Percentiles rank a stretch among this genome's conserved stretches.
phyloP scores from a whole-genome alignment of 352 stramenopile species.

The Peronospora farinosa region DNA sequence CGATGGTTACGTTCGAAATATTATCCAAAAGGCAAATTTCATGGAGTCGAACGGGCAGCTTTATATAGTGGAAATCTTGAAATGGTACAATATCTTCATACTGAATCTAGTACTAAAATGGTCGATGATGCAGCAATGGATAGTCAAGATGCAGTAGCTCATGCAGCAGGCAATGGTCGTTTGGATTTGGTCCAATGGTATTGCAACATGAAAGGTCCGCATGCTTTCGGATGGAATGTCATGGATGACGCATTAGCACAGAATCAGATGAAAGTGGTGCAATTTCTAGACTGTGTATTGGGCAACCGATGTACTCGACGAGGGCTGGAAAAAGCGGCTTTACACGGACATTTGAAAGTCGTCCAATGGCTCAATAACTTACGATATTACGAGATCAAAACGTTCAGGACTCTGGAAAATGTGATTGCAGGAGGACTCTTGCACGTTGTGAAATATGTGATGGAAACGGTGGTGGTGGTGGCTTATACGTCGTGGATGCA shows the following conservation, averaged over 20 bases:
- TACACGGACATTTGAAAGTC: conserved; percentile 31
- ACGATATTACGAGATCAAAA: conserved; percentile 34
- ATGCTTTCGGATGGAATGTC: conserved; percentile 35
- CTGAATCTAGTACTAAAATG: conserved; percentile 35
- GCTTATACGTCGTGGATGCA: conserved; percentile 34
- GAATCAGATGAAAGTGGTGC: conserved; percentile 36
- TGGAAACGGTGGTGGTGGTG: conserved; percentile 29
- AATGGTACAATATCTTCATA: conserved; percentile 32
- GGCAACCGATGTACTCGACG: conserved; percentile 40
- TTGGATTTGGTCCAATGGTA: conserved; percentile 37
- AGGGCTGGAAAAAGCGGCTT: conserved; percentile 30
- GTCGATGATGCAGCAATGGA: conserved; percentile 26
- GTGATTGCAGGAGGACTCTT: conserved; percentile 34
- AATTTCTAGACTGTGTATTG: conserved; percentile 26
- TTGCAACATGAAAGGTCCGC: conserved; percentile 34
- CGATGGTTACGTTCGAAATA: conserved; percentile 30
- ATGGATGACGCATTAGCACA: conserved; percentile 42
- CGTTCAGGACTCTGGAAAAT: conserved; percentile 34
- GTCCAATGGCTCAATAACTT: conserved; percentile 34
- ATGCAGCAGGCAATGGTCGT: conserved; percentile 26
- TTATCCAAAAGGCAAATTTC: conserved; percentile 32
- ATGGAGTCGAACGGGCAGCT: conserved; percentile 30
- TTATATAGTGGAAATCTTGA: conserved; percentile 32
- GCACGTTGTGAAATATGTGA: conserved; percentile 35
- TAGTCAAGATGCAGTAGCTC: conserved; percentile 33